Conservation (phyloP, 441 rosid genomes). For the Mallotus repandus region DNA sequence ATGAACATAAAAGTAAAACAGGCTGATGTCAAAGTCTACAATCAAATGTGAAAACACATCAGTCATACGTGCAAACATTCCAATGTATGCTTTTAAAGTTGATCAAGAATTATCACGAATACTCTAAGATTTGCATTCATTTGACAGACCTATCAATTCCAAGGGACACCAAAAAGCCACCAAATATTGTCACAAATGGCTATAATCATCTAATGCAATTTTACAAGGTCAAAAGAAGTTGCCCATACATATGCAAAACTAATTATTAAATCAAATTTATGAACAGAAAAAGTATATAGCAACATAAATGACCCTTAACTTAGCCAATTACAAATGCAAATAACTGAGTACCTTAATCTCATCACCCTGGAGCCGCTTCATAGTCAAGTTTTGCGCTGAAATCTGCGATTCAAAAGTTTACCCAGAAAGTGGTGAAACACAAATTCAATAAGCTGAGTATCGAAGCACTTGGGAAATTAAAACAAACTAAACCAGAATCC, state of each 20-base stretch:
- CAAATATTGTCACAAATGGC: background rate
- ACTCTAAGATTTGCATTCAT: background rate
- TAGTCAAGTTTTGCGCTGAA: slow-evolving; percentile 69
- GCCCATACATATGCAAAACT: background rate
- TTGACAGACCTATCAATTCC: background rate
- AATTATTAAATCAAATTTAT: background rate
- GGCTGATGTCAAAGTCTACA: slow-evolving; percentile 2
- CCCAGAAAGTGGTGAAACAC: slow-evolving; percentile 17
- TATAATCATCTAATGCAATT: background rate
- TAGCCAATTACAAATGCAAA: background rate
- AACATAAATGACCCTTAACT: background rate
- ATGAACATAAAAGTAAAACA: background rate
- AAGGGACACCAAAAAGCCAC: background rate
- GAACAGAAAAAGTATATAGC: background rate
- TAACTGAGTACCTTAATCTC: slow-evolving; percentile 71
- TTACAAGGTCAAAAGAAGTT: background rate
- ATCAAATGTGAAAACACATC: background rate
- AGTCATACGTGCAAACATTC: background rate
- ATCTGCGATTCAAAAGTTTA: slow-evolving; percentile 55
- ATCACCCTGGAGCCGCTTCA: slow-evolving; percentile 81
- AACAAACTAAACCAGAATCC: background rate
- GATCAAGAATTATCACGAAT: background rate
- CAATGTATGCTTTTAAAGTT: background rate
- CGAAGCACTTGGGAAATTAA: background rate
- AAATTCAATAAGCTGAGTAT: slow-evolving; percentile 2